These are phyloP conservation scores for Rhizophora mangle DNA, from an alignment of 345 rosid genomes.

Conservation along the genomic window DNA sequence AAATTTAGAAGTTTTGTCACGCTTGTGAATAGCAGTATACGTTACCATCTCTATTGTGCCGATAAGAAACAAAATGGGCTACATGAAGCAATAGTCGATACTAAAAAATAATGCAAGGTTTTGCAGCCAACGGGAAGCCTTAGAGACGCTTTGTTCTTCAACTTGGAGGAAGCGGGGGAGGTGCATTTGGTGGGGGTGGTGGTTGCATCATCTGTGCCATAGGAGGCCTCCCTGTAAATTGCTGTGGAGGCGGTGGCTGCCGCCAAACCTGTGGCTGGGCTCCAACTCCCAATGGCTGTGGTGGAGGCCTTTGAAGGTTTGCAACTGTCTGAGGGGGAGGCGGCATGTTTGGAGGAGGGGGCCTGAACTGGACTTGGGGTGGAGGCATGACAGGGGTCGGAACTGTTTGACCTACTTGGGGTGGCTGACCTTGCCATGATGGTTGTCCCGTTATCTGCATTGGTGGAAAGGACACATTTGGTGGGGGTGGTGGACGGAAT, in stretches of 20 bases:
- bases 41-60: neutral
- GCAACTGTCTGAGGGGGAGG: conserved; percentile 54
- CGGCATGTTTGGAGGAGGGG: conserved; percentile 65
- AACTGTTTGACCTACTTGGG: conserved; percentile 53
- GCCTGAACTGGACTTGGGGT: conserved; percentile 70
- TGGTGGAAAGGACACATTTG: conserved; percentile 46
- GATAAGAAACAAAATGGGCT: neutral
- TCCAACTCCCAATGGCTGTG: conserved; percentile 75
- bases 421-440: conserved; percentile 72
- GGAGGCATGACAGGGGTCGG: conserved; percentile 49
- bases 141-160: conserved; percentile 3
- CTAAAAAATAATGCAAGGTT: neutral
- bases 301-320: conserved; percentile 53
- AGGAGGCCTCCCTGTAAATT: conserved; percentile 42
- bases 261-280: conserved; percentile 51
- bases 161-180: conserved; percentile 28
- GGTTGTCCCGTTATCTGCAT: conserved; percentile 51
- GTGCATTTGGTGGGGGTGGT: conserved; percentile 36
- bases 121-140: neutral
- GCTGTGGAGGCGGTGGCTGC: conserved; percentile 73
- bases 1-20: too few species aligned
- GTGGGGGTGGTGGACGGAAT: conserved; percentile 71
- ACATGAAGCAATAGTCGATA: neutral
- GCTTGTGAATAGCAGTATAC: neutral
- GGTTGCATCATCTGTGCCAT: conserved; percentile 78